Base-by-base conservation (phyloP, 2,329 filamentous ascomycete genomes). In the Aspergillus fumigatus region DNA sequence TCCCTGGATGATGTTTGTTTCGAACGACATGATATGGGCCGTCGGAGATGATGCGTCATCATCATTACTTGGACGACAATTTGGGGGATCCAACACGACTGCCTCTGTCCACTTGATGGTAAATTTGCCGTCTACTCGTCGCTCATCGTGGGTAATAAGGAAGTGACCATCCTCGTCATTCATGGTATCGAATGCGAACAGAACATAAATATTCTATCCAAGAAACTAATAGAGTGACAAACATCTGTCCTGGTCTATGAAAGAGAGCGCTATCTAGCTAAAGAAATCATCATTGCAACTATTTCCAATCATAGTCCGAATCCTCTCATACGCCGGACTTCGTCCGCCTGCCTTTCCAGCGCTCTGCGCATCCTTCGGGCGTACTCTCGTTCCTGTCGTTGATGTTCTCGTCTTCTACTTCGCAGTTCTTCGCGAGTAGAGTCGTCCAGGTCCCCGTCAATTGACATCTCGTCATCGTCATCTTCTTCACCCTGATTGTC, bases 271-370 rank as follows among this genome's bases (percentile, higher is more conserved):
- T 47, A 3, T 47, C 43, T 47, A 47, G 43, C 43, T 38, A 17
- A 26, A 47, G 21, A 17, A 23, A 26, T 1, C 43, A 47, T 47
- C 43, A 17, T 1, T 26, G 49, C 38, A 40, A 25, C 17, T 35
- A 25, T 23, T 27, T 14, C 35, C 17, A 51, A 25, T 54, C 40
- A 61, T 38, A 60, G 40, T n/a, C 64, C 64, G 29, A 66, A 59
- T 23, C 54, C 57, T 4, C 83, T 83, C 71, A 93, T 83, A 72
- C 90, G 91, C 62, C 86, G 80, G 57, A 89, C 84, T 72, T 94
- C 90, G 69, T 92, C 85, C 9, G 90, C 90, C 74, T 95, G 90
- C 62, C 80, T 79, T 74, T 90, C 84, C 57, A 96, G 75, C 21
- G 89, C 90, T 64, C 81, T 78, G 60, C 89, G 82, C 88, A 96